phyloP scores from a whole-genome alignment of 2,329 filamentous ascomycete genomes.

The Torrubiella hemipterigena region DNA sequence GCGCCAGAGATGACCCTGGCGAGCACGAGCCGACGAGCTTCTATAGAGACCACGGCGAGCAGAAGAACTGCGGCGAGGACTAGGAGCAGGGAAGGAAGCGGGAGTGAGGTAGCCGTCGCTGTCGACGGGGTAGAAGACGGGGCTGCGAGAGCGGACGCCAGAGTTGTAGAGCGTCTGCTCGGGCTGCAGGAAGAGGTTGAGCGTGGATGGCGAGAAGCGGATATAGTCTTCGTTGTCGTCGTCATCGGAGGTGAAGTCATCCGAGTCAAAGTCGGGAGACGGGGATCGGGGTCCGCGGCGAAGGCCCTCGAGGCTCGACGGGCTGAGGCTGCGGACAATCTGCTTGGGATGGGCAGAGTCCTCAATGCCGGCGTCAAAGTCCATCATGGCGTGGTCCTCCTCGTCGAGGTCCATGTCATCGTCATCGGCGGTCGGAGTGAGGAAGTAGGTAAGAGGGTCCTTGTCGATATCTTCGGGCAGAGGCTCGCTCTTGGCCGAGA shows the following conservation, averaged over 20 bases:
- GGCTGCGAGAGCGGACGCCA: conserved; percentile 17
- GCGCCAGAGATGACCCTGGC: conserved; percentile 35
- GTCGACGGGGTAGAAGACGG: conserved; percentile 16
- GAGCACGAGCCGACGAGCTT: conserved; percentile 18
- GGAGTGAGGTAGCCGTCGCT: conserved; percentile 21
- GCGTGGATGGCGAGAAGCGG: conserved; percentile 29
- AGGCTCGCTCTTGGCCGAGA: conserved; percentile 26
- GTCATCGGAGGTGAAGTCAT: conserved; percentile 32
- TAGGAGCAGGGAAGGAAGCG: conserved; percentile 17
- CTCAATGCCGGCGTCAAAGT: conserved; percentile 47
- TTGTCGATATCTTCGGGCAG: conserved; percentile 37
- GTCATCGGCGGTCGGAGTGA: conserved; percentile 33
- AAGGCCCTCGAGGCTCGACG: conserved; percentile 41
- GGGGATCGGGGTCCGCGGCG: conserved; percentile 23
- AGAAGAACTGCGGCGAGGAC: conserved; percentile 14
- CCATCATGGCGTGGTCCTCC: conserved; percentile 31
- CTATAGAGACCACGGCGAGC: conserved; percentile 12
- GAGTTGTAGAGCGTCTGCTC: conserved; percentile 27
- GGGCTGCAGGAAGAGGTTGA: conserved; percentile 28
- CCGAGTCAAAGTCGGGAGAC: conserved; percentile 25
- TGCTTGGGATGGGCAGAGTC: conserved; percentile 30
- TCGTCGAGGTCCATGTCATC: conserved; percentile 26
- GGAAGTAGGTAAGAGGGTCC: conserved; percentile 43
- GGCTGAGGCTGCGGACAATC: conserved; percentile 42
- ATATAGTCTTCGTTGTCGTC: conserved; percentile 39